Conservation (phyloP, 495 filamentous ascomycete species). For the Aspergillus kassunensis region DNA sequence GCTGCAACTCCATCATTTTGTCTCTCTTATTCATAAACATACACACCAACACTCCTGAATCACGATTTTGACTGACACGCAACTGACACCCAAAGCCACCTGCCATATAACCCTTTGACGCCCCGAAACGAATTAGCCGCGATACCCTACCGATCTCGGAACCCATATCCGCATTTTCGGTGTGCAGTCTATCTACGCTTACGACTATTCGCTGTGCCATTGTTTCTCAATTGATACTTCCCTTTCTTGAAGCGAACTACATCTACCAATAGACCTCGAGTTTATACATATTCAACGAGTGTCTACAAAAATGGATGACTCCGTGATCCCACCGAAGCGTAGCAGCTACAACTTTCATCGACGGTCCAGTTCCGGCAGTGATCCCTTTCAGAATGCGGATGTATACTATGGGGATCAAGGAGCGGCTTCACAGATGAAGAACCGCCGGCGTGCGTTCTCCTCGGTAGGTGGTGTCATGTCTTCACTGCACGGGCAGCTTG, state of each 20-base stretch:
- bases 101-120: no score
- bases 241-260: background rate
- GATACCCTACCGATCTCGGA: background rate
- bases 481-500: no score
- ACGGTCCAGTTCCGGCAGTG: constrained; percentile 29
- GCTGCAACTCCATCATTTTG: background rate
- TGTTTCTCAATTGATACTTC: background rate
- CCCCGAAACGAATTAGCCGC: background rate
- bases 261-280: background rate
- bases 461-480: constrained; percentile 33
- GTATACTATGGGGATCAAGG: constrained; percentile 49
- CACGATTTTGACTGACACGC: background rate
- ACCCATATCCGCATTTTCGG: background rate
- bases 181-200: background rate
- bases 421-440: constrained; percentile 27
- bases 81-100: no score
- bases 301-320: constrained; percentile 9
- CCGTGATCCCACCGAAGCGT: constrained; percentile 32
- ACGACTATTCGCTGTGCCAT: background rate
- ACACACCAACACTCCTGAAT: background rate
- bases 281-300: no score
- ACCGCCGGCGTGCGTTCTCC: constrained; percentile 44
- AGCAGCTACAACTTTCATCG: constrained; percentile 17
- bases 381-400: constrained; percentile 47
- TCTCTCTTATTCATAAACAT: no score